Percentiles rank a stretch among this genome's conserved stretches.
Conservation (phyloP, 164 flowering plant species). For the Houttuynia cordata region DNA sequence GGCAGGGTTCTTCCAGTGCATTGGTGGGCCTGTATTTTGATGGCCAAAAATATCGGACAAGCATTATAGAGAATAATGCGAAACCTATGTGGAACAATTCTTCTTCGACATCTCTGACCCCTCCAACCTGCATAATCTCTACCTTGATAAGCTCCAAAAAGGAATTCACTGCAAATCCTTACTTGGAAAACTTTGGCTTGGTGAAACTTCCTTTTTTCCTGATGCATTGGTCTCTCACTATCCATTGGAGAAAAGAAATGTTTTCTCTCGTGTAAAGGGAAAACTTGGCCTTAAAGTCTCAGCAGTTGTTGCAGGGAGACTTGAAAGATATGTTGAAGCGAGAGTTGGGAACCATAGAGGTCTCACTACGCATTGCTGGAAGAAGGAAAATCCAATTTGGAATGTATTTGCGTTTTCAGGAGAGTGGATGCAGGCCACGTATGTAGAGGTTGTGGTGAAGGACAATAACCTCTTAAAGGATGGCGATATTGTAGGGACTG, state of each 20-base stretch:
- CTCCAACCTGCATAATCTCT: slow-evolving; percentile 38
- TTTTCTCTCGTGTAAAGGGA: slow-evolving; percentile 69
- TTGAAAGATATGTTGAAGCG: slow-evolving; percentile 88
- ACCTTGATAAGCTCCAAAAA: slow-evolving; percentile 47
- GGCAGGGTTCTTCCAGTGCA: slow-evolving; percentile 74
- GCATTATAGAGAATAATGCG: slow-evolving; percentile 73
- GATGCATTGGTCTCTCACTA: slow-evolving; percentile 78
- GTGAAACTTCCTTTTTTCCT: slow-evolving; percentile 77
- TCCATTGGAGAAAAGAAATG: slow-evolving; percentile 65
- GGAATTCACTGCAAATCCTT: slow-evolving; percentile 43
- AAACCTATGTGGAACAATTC: slow-evolving; percentile 87
- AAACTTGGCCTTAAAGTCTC: slow-evolving; percentile 84
- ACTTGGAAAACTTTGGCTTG: slow-evolving; percentile 66
- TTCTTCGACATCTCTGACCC: slow-evolving; percentile 81
- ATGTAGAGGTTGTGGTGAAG: slow-evolving; percentile 65
- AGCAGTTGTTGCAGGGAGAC: slow-evolving; percentile 76
- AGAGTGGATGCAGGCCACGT: slow-evolving; percentile 75
- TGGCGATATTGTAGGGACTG: slow-evolving; percentile 75
- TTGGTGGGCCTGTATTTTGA: slow-evolving; percentile 76
- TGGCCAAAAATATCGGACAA: slow-evolving; percentile 64
- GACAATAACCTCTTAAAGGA: slow-evolving; percentile 82
- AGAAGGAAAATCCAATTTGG: slow-evolving; percentile 75
- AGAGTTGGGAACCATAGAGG: slow-evolving; percentile 82
- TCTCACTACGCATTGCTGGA: slow-evolving; percentile 62
- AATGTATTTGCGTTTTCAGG: slow-evolving; percentile 77